Base-by-base conservation (phyloP, 2,329 filamentous ascomycete genomes). In the Cryoendolithus antarcticus region DNA sequence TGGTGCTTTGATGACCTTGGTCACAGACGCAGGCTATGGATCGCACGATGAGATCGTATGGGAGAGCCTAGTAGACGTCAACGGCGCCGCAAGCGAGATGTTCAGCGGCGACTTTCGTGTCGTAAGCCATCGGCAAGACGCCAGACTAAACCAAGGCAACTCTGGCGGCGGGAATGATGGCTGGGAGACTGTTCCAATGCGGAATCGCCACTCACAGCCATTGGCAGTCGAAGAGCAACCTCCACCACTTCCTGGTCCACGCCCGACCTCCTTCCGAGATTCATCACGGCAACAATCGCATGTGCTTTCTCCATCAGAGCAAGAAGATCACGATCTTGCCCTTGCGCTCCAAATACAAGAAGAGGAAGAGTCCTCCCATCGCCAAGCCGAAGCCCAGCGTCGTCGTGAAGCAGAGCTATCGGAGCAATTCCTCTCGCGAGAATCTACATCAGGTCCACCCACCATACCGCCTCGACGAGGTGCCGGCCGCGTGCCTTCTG, bases 321-420 rank as follows among this genome's bases (percentile, higher is more conserved):
- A 95, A 62, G 88, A 95, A 52, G 77, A 88, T 44, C 78, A 73
- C 39, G 84, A 91, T 44, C 63, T 95, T 24, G 91, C 91, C 0
- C 70, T 96, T 3, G 88, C 89, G 0, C 68, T 98, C 5, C 91
- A 96, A 55, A 72, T 95, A 1, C 89, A 96, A 57, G 91, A 96
- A 53, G 86, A 94, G 56, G 89, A 96, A 59, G 86, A 95, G 47
- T 79, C 86, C 52, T 73, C 77, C 9, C 76, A 86, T 47, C 72
- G 74, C 11, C 64, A 60, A 40, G 62, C 75, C 36, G 71, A 77
- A 35, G 40, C 47, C 12, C 72, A 78, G 1, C 70, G 79, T 6
- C 67, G 70, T 8, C 68, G 75, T n/a, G 79, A 86, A 57, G 77
- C 75, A 40, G 65, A 75, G 41, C 66, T 84, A 1, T 82, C 78